phyloP scores from a whole-genome alignment of 2,329 filamentous ascomycete species.

The Cordyceps javanica region DNA sequence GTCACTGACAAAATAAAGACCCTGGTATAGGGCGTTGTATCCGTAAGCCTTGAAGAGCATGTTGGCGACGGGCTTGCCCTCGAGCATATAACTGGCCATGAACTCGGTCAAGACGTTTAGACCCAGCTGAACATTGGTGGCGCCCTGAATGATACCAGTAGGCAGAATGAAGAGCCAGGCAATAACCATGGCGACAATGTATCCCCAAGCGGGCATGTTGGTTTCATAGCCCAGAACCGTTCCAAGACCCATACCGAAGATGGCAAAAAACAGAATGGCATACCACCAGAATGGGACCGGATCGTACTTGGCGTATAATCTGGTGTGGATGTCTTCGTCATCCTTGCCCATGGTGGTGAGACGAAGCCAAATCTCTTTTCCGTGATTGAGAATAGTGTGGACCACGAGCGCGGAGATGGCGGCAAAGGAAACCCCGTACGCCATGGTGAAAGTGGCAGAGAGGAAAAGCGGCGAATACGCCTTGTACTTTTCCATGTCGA shows the following conservation, averaged over 20 bases:
- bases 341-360: constrained; percentile 39
- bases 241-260: constrained; percentile 27
- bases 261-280: constrained; percentile 22
- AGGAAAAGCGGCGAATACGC: constrained; percentile 50
- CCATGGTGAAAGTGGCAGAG: constrained; percentile 39
- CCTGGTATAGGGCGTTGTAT: constrained; percentile 28
- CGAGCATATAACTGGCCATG: constrained; percentile 18
- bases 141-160: constrained; percentile 22
- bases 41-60: constrained; percentile 20
- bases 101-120: constrained; percentile 32
- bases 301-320: constrained; percentile 27
- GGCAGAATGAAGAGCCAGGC: constrained; percentile 18
- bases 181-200: constrained; percentile 20
- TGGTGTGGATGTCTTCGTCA: constrained; percentile 31
- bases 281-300: constrained; percentile 36
- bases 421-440: constrained; percentile 36
- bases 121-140: constrained; percentile 25
- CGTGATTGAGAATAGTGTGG: constrained; percentile 31
- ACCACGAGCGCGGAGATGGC: constrained; percentile 40
- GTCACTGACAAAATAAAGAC: constrained; percentile 38
- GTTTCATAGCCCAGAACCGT: constrained; percentile 21
- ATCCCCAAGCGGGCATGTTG: constrained; percentile 20
- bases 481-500: constrained; percentile 44
- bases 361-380: constrained; percentile 37
- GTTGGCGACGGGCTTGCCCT: constrained; percentile 17